phyloP scores from a whole-genome alignment of 2,329 filamentous ascomycete genomes.

The Phaeosphaeriaceae sp. region DNA sequence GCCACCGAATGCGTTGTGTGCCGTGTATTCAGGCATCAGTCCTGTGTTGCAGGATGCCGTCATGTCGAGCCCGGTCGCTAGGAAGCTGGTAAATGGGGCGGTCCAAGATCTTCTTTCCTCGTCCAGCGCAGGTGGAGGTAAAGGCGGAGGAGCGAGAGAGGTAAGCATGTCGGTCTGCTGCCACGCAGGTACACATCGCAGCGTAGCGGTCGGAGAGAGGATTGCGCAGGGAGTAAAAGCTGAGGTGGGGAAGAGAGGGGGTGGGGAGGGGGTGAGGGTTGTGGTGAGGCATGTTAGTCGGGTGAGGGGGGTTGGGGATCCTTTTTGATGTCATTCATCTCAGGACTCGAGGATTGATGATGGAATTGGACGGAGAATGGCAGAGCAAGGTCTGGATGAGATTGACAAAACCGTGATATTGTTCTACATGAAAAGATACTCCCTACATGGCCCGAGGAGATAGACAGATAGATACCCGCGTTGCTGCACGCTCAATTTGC shows the following conservation, averaged over 20 bases:
- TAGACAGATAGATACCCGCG: no score
- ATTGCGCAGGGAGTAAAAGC: slow-evolving; percentile 29
- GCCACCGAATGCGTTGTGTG: slow-evolving; percentile 22
- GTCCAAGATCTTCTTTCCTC: slow-evolving; percentile 21
- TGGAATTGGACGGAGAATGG: not conserved
- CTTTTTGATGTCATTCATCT: slow-evolving; percentile 15
- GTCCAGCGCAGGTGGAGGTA: slow-evolving; percentile 1
- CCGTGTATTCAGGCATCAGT: slow-evolving; percentile 31
- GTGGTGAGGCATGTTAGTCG: slow-evolving; percentile 40
- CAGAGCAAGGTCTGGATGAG: no score
- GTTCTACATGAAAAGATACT: slow-evolving; percentile 1
- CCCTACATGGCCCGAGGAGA: no score
- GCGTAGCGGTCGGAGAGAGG: slow-evolving; percentile 39
- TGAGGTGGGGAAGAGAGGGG: slow-evolving; percentile 18
- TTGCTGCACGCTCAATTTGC: slow-evolving; percentile 1
- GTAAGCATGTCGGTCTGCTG: slow-evolving; percentile 34
- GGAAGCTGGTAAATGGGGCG: slow-evolving; percentile 14
- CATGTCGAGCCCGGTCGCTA: slow-evolving; percentile 24
- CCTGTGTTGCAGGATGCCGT: slow-evolving; percentile 29
- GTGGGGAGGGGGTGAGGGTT: slow-evolving; percentile 25
- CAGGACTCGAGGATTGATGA: not conserved
- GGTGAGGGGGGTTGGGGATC: slow-evolving; percentile 26
- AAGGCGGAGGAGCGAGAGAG: not conserved
- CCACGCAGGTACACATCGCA: slow-evolving; percentile 39
- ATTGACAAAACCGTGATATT: slow-evolving; percentile 16